Evolutionary conservation across 169 alveolate species (phyloP), one percentile per base, ranked within the genome.

Genomic region (Cryptosporidium baileyi): DNA sequence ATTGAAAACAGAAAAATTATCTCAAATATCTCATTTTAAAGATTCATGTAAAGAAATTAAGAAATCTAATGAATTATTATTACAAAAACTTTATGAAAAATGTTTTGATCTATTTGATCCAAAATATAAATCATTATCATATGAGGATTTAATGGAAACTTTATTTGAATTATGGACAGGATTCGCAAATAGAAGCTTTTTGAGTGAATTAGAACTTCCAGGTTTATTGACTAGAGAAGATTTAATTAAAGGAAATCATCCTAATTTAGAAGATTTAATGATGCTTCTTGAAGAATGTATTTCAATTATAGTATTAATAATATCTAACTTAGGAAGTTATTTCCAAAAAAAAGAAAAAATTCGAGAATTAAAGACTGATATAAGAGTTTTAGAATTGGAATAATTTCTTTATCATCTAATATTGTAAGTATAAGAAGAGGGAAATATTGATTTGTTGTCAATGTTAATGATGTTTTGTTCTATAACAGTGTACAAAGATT

Each of bases 381-480:
- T 67, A 0, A 22, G 49, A 22, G 22, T 28, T 24, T 52, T 67
- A 67, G 43, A 43, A 41, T 17, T 24, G 3, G n/a, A 57, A 24
- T 57, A 5, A 57, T 7, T 1, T 17, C 30, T 61, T 3, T 1
- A 8, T 49, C 28, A 51, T 17, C 15, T 45, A 11, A 41, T 24
- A 36, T 19, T 67, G 32, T 67, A 67, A 11, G 6, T 34, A 52
- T 49, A 38, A 3, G 82, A 47, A 28, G 82, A 67, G 11, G 82
- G 82, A 7, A 67, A 67, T 5, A 67, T 67, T 6, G 65, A 45
- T 26, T 52, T 49, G 30, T 52, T 22, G 19, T 65, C 81, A 9
- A 67, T 67, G 19, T 7, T 26, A 9, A 67, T 6, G 8, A 13
- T 45, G 17, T 52, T 45, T 49, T 49, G 28, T 49, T 67, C 82